phyloP scores from a whole-genome alignment of 371 early-diverging fungal genomes.

The Apophysomyces trapeziformis region DNA sequence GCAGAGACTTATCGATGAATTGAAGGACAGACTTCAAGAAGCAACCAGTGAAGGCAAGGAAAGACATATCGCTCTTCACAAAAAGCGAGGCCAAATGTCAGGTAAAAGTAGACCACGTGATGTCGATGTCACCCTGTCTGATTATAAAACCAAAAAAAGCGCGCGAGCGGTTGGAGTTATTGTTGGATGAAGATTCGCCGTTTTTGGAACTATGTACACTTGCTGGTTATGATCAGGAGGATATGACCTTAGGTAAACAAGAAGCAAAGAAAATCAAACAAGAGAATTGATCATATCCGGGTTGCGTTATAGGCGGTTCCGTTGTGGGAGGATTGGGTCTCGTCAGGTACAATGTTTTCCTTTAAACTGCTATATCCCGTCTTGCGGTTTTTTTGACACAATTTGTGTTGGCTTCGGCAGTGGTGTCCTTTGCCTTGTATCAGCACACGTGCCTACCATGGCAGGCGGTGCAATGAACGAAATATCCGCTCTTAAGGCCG shows the following conservation, averaged over 20 bases:
- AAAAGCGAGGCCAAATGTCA: slow-evolving; percentile 67
- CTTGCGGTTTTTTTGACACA: not conserved
- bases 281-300: not conserved
- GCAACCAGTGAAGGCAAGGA: slow-evolving; percentile 65
- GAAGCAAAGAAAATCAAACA: not conserved
- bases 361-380: too few species aligned
- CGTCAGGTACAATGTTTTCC: slow-evolving; percentile 54
- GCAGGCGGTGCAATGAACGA: slow-evolving; percentile 75
- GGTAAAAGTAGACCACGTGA: slow-evolving; percentile 35
- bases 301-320: slow-evolving; percentile 54
- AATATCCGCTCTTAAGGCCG: slow-evolving; percentile 56
- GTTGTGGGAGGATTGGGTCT: slow-evolving; percentile 74
- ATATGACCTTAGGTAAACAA: slow-evolving; percentile 63
- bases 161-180: slow-evolving; percentile 69
- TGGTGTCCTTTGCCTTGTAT: slow-evolving; percentile 69
- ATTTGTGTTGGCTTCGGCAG: slow-evolving; percentile 28
- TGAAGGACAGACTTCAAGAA: slow-evolving; percentile 60
- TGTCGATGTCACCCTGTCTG: not conserved
- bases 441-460: slow-evolving; percentile 71
- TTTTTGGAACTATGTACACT: slow-evolving; percentile 74
- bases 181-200: slow-evolving; percentile 77
- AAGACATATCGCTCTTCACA: slow-evolving; percentile 60
- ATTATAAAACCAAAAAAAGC: slow-evolving; percentile 35
- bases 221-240: slow-evolving; percentile 74
- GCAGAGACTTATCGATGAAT: slow-evolving; percentile 54